phyloP scores from a whole-genome alignment of 306 rosid genomes.

The Prunus davidiana region DNA sequence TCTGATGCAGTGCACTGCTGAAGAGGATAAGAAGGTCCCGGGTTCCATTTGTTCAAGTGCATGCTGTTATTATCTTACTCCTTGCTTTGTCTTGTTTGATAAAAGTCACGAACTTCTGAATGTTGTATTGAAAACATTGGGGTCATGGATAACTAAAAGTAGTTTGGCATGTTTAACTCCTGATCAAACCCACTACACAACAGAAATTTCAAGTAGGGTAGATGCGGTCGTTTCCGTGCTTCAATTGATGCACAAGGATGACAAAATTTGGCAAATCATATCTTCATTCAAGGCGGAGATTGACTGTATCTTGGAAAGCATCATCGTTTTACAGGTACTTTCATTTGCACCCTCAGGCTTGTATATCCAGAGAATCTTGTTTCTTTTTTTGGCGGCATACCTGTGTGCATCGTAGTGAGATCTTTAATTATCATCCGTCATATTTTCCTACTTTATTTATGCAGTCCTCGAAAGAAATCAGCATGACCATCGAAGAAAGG shows the following conservation, averaged over 20 bases:
- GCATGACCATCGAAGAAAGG: constrained; percentile 49
- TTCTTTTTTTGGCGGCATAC: background rate
- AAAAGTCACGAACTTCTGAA: constrained; percentile 54
- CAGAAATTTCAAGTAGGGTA: constrained; percentile 29
- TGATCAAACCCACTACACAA: constrained; percentile 24
- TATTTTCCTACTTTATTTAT: constrained; percentile 11
- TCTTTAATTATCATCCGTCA: background rate
- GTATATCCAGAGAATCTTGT: background rate
- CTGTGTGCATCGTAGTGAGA: background rate
- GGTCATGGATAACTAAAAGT: constrained; percentile 37
- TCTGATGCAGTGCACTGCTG: constrained; percentile 44
- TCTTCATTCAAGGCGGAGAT: constrained; percentile 47
- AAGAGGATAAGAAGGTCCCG: constrained; percentile 28
- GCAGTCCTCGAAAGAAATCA: constrained; percentile 47
- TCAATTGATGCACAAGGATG: constrained; percentile 47
- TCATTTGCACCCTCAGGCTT: constrained; percentile 13
- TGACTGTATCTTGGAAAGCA: constrained; percentile 33
- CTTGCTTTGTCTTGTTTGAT: constrained; percentile 72
- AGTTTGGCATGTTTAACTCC: constrained; percentile 19
- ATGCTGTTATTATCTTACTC: constrained; percentile 43
- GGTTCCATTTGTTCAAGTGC: constrained; percentile 26
- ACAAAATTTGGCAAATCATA: constrained; percentile 37
- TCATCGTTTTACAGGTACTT: constrained; percentile 48
- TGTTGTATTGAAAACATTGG: constrained; percentile 54
- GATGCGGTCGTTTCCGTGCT: constrained; percentile 46